Conservation (phyloP, 1,284 basidiomycete species). For the Apiotrichum akiyoshidainum region DNA sequence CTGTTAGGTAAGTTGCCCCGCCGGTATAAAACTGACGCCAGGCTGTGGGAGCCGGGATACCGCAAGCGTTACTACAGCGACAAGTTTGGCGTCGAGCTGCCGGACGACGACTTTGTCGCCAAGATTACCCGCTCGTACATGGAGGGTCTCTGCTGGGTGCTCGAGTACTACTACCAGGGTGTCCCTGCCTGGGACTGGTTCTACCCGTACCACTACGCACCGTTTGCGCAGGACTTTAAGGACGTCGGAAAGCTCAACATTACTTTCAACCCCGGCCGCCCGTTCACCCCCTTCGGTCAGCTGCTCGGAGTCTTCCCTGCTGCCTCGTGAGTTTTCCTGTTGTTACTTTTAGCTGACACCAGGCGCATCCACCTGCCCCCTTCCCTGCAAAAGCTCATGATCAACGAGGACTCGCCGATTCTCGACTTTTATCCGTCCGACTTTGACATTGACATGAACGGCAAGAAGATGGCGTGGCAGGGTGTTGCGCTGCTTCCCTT, state of each 20-base stretch:
- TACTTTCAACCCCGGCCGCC: constrained; percentile 60
- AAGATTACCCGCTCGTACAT: constrained; percentile 76
- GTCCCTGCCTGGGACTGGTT: constrained; percentile 99
- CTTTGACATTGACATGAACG: constrained; percentile 99
- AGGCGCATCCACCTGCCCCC: constrained; percentile 84
- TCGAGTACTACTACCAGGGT: constrained; percentile 98
- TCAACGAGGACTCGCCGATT: constrained; percentile 80
- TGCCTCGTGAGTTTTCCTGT: constrained; percentile 48
- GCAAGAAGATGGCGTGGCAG: constrained; percentile 99
- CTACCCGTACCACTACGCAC: constrained; percentile 97
- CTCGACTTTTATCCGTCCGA: constrained; percentile 91
- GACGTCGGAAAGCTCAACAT: constrained; percentile 77
- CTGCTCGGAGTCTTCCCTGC: constrained; percentile 98
- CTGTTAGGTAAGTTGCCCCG: constrained; percentile 61
- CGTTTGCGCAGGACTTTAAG: constrained; percentile 93
- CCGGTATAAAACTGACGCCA: background rate
- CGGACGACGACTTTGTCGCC: constrained; percentile 70
- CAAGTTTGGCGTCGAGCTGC: constrained; percentile 80
- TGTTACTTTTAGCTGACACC: background rate
- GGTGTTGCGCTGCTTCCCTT: constrained; percentile 95
- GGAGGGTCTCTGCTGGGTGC: constrained; percentile 93
- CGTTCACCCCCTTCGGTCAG: constrained; percentile 96
- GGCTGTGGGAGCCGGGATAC: constrained; percentile 89
- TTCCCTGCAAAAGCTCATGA: constrained; percentile 87
- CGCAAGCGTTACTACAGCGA: constrained; percentile 90